Evolutionary conservation across 2,329 filamentous ascomycete genomes (phyloP), one percentile per base, ranked within the genome.

Genomic region (Scedosporium boydii): DNA sequence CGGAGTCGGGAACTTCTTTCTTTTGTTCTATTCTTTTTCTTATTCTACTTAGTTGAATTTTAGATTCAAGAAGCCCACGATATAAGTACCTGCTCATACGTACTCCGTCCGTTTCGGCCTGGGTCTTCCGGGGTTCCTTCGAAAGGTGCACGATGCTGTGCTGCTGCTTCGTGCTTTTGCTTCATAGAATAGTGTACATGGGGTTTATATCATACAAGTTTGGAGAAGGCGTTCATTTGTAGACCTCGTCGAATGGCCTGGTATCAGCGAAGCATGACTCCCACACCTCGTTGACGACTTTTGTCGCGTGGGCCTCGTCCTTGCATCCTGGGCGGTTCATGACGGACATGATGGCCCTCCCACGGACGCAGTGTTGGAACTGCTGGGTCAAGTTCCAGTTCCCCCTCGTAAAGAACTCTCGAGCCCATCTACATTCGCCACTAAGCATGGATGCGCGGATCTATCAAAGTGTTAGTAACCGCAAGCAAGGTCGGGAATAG

Each of bases 221-320:
- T 16, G 26, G 53, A 16, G 18, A 18, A 4, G 14, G 26, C 44
- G 42, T 51, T 59, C 74, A 93, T 73, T 91, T 87, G 74, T 96
- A 99, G 61, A 99, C 92, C 73, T 98, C 93, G 74, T 98, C 92
- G 75, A 99, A 99, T 2, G 95, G 95, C 70, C 95, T 82, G 3
- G 93, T 98, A 75, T 99, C 95, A 60, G 85, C 80, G 73, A 96
- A 99, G 75, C 95, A 99, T 69, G 92, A 97, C 68, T 96, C 93
- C 91, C 93, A 99, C n/a, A 99, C 95, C 75, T 96, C 88, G 75
- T 98, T 95, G 63, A 99, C 91, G 27, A 96, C 87, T 76, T 89
- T 91, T 60, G 86, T 84, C 3, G 95, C 95, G 68, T 98, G 90
- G 14, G 87, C 86, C 69, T 96, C 87, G 74, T 96, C 90, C 73